A percentile compares a stretch with the other conserved stretches of the same genome.
Evolutionary conservation across 2,329 filamentous ascomycete genomes (phyloP).

Genomic region (Albophoma yamanashiensis): DNA sequence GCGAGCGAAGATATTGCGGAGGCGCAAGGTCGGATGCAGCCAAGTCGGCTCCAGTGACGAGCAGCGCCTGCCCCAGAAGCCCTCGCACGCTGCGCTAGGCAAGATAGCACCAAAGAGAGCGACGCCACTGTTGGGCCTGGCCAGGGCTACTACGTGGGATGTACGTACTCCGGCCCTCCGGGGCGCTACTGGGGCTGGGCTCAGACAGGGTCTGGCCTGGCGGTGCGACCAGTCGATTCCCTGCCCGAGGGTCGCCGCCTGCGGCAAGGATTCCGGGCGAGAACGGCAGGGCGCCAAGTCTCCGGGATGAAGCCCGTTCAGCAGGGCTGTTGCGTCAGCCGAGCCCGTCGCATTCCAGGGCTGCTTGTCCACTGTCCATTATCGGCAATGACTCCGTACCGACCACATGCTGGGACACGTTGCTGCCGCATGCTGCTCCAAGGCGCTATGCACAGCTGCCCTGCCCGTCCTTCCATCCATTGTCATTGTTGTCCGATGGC

Average conservation of each 20-base stretch:
- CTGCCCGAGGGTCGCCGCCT: background rate
- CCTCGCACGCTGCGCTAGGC: background rate
- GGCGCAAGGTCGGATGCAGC: background rate
- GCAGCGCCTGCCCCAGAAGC: background rate
- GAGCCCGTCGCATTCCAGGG: background rate
- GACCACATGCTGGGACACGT: background rate
- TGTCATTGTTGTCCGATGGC: background rate
- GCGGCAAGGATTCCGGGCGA: background rate
- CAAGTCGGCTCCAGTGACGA: background rate
- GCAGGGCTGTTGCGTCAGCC: background rate
- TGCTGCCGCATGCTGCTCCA: background rate
- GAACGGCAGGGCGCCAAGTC: background rate
- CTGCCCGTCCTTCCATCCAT: background rate
- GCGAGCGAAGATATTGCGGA: background rate
- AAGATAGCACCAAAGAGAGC: background rate
- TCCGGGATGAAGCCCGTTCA: background rate
- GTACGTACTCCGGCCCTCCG: too few species aligned
- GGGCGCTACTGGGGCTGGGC: background rate
- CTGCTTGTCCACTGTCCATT: background rate
- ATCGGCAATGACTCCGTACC: background rate
- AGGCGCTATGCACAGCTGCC: background rate
- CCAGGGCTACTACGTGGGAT: too few species aligned
- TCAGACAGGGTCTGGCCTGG: background rate
- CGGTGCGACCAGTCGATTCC: background rate
- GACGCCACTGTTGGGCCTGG: background rate